phyloP scores from a whole-genome alignment of 768 basidiomycete species.

The Lentinula lateritia region DNA sequence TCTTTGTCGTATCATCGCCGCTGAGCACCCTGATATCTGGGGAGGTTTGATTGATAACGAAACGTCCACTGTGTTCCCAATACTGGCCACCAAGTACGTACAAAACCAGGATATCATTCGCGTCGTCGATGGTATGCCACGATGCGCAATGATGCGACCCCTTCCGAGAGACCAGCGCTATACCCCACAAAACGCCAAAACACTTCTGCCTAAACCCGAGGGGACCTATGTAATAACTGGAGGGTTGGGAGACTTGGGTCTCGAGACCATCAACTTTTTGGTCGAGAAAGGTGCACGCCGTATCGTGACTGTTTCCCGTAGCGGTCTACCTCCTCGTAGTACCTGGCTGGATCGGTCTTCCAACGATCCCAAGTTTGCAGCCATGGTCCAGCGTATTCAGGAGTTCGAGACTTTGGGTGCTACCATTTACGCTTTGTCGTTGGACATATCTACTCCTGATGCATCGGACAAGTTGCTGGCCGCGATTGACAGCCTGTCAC shows the following conservation, averaged over 20 bases:
- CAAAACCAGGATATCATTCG: neutral
- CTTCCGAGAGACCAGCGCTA: neutral
- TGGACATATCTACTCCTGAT: neutral
- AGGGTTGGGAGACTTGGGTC: neutral
- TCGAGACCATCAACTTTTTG: constrained; percentile 2
- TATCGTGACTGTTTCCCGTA: neutral
- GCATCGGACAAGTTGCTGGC: neutral
- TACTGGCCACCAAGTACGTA: neutral
- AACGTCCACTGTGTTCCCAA: neutral
- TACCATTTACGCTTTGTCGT: neutral
- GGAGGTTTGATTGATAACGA: neutral
- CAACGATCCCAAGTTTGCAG: neutral
- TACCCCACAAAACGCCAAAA: neutral
- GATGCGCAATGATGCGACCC: neutral
- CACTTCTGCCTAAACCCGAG: neutral
- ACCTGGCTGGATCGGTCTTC: neutral
- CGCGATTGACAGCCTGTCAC: neutral
- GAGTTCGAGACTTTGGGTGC: constrained; percentile 2
- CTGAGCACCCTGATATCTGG: neutral
- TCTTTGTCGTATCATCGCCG: neutral
- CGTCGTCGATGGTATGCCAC: neutral
- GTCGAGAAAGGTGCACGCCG: neutral
- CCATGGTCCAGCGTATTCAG: neutral
- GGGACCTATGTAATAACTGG: neutral
- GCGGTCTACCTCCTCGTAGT: neutral